Base-by-base conservation (phyloP, 495 filamentous ascomycete genomes). In the Aspergillus biplanus region DNA sequence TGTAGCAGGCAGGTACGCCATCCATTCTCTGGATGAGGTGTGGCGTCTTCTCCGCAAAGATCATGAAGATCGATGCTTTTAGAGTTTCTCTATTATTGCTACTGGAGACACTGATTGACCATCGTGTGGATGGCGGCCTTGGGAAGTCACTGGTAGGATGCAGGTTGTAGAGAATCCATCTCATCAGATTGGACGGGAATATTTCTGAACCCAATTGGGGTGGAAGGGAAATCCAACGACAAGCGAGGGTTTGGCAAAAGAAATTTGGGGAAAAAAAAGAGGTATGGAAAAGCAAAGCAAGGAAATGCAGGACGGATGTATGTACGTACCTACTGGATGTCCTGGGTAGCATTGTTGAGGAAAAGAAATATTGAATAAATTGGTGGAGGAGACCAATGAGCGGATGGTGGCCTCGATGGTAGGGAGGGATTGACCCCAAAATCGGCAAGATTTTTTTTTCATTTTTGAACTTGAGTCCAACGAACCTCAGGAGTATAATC, bases 31-130 rank as follows among this genome's bases (percentile, higher is more conserved):
- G 47, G 47, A n/a, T 44, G n/a, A n/a, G 39, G 39, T 9, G n/a
- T 50, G 16, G 47, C 5, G 16, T 18, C 47, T 50, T 50, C 47
- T 50, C 47, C 47, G 16, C 47, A 50, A 50, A 7, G 21, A 34
- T 27, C 12, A 33, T 15, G 52, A 34, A 12, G 52, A 37, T 34
- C 11, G 7, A 55, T 55, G 31, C 32, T 27, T 55, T 9, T 56
- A 39, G 13, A 15, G 6, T 56, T 34, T 56, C 15, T 35, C 53
- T 37, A n/a, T 39, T 39, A n/a, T 27, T 15, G 12, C 21, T 21
- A 31, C 7, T 53, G 50, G 34, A 49, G 47, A 33, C 42, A 61
- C 46, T 27, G 58, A 61, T 53, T 53, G 33, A 61, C 58, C 21
- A 18, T 33, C 32, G 58, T 15, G 18, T 50, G 13, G 47, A 50